Base-by-base conservation (phyloP, 305 asterid genomes). In the Stenogyne calaminthoides region DNA sequence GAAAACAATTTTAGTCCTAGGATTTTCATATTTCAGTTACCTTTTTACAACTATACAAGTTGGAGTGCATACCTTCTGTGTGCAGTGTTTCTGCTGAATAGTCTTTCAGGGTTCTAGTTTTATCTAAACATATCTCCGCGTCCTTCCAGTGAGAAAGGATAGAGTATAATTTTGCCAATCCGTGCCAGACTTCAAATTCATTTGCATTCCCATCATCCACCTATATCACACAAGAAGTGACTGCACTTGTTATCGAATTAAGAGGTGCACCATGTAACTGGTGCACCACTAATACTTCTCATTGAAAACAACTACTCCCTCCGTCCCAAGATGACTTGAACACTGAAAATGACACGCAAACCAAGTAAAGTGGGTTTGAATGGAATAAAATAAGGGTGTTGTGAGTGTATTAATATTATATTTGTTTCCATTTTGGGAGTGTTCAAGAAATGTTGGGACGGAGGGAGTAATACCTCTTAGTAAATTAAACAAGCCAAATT, bases 141-240 rank as follows among this genome's bases (percentile, higher is more conserved):
- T 95, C 99, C 78, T 84, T 90, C 96, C 96, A 95, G 71, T 86
- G 94, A 62, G 97, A 86, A 73, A 95, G 95, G 77, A 88, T 92
- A n/a, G 98, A 86, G 84, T 95, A 95, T 73, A 95, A 81, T 69
- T 90, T 91, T 47, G 98, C 97, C 59, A 95, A 83, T 64, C 96
- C 99, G 39, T 88, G 95, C 99, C 99, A 95, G 68, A 92, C 98
- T 86, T 92, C 99, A 73, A 78, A 84, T 86, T 95, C 99, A 80
- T 83, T 81, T 70, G 89, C 88, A 68, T 76, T 90, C 55, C 86
- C 95, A 78, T 89, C 96, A 77, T 87, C 96, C 60, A 67, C 84
- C 99, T 95, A 76, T 83, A 74, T 40, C 75, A 71, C 59, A 59
- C 65, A 9, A 59, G 10, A 80, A 76, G 39, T 64, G 60, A 64